Conservation (phyloP, 768 basidiomycete species). For the Psilocybe cyanescens region DNA sequence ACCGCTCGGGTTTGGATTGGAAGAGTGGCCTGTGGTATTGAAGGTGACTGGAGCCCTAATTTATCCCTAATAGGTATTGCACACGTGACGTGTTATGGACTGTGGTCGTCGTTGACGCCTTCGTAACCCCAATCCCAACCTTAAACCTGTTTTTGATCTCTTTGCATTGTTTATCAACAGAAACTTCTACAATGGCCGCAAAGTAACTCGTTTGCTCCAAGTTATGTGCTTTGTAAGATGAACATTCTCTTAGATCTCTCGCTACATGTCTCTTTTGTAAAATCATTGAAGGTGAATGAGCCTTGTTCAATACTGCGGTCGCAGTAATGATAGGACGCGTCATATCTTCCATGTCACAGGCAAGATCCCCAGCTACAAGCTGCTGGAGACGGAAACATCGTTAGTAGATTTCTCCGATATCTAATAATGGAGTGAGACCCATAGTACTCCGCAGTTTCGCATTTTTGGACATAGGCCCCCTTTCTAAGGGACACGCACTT, state of each 20-base stretch:
- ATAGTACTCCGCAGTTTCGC: conserved; percentile 56
- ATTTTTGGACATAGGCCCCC: conserved; percentile 92
- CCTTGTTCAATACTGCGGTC: neutral
- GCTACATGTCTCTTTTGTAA: conserved; percentile 90
- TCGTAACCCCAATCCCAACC: neutral
- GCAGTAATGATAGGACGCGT: neutral
- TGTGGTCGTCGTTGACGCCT: too few species aligned
- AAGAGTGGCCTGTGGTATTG: too few species aligned
- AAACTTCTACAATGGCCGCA: conserved; percentile 33
- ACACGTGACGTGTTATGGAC: neutral
- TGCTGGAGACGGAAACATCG: conserved; percentile 76
- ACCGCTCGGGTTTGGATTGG: too few species aligned
- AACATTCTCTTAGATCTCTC: conserved; percentile 44
- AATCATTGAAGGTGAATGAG: conserved; percentile 80
- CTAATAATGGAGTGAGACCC: neutral
- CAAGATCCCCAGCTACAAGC: conserved; percentile 88
- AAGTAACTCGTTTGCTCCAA: conserved; percentile 31
- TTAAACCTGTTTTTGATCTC: neutral
- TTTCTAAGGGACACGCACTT: conserved; percentile 89
- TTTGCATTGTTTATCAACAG: neutral
- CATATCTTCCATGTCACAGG: conserved; percentile 44
- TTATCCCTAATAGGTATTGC: too few species aligned
- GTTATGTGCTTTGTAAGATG: neutral
- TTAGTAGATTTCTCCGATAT: conserved; percentile 38
- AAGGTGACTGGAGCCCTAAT: too few species aligned